A percentile compares a stretch with the other conserved stretches of the same genome.
Conservation (phyloP, 169 alveolate species). For the Blepharisma undulans region DNA sequence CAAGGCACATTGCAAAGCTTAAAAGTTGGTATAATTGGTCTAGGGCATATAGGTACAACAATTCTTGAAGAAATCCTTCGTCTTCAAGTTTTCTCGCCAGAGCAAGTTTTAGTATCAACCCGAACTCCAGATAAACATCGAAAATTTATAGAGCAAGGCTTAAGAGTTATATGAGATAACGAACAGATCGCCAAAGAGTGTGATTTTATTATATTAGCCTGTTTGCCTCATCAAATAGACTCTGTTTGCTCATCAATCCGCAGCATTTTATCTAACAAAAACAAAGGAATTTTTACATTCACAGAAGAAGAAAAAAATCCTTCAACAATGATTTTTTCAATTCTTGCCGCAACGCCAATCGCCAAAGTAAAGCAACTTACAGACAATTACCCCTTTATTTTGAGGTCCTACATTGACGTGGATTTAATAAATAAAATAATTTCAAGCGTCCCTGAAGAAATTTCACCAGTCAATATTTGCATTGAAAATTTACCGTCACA, state of each 20-base stretch:
- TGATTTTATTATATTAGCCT: constrained; percentile 3
- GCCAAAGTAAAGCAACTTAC: neutral
- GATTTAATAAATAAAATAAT: neutral
- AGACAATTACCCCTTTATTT: constrained; percentile 26
- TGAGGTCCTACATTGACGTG: constrained; percentile 16
- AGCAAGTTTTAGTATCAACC: neutral
- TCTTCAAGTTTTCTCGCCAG: neutral
- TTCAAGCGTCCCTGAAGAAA: neutral
- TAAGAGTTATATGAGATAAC: constrained; percentile 33
- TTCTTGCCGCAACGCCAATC: constrained; percentile 11
- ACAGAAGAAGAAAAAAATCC: constrained; percentile 34
- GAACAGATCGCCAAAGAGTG: constrained; percentile 4
- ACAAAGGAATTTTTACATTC: constrained; percentile 16
- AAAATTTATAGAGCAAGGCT: constrained; percentile 2
- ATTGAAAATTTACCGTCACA: neutral
- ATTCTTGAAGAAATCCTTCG: neutral
- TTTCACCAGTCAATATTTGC: neutral
- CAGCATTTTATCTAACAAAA: neutral
- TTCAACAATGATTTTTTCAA: constrained; percentile 28
- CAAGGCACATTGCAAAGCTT: neutral
- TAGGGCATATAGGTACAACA: constrained; percentile 32
- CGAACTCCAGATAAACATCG: constrained; percentile 25
- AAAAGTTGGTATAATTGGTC: constrained; percentile 35
- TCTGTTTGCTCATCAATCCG: constrained; percentile 11
- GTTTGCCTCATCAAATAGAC: constrained; percentile 36